Percentiles rank a stretch among this genome's conserved stretches.
phyloP scores from a whole-genome alignment of 2,329 filamentous ascomycete species.

The Fusarium domesticum region DNA sequence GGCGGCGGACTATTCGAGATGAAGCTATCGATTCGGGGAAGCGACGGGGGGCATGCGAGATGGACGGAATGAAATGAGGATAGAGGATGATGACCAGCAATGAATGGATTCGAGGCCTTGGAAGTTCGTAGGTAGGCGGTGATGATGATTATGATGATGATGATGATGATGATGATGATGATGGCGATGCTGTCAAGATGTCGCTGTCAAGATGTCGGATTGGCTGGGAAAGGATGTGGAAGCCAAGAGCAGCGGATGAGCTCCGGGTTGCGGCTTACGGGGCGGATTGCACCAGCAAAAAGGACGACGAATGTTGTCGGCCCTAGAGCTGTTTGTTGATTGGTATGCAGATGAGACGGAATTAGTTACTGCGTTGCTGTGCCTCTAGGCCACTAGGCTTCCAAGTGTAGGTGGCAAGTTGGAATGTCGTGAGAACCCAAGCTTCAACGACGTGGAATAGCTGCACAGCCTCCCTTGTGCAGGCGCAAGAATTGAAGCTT shows the following conservation, averaged over 20 bases:
- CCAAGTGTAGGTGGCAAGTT: too few relatives aligned
- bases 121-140: too few relatives aligned
- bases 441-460: background rate
- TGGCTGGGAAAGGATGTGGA: background rate
- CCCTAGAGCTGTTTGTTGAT: background rate
- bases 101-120: too few relatives aligned
- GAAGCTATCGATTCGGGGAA: constrained; percentile 30
- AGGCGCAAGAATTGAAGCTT: background rate
- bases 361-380: background rate
- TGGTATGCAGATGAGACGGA: background rate
- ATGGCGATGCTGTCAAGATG: background rate
- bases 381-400: too few relatives aligned
- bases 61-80: constrained; percentile 8
- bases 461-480: background rate
- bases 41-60: constrained; percentile 35
- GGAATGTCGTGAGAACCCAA: background rate
- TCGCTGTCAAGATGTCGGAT: background rate
- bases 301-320: background rate
- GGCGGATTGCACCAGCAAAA: background rate
- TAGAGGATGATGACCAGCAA: background rate
- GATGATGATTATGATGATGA: too few relatives aligned
- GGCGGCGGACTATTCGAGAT: constrained; percentile 43
- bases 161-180: background rate
- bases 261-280: background rate
- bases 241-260: background rate